phyloP scores from a whole-genome alignment of 1,139 yeast genomes.

The Magnusiomyces paraingens region DNA sequence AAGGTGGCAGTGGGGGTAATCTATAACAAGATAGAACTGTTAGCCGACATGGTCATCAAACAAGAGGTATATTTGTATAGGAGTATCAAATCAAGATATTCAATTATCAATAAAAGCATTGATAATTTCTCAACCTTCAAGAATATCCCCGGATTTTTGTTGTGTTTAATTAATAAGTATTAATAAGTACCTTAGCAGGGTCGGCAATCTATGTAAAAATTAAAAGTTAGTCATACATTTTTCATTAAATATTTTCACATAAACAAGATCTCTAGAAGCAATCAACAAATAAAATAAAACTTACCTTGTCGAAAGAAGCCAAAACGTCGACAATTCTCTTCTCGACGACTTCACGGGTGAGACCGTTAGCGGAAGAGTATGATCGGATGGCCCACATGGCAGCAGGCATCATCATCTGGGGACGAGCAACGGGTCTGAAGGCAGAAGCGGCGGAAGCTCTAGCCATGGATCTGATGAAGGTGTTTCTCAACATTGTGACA shows the following conservation, averaged over 20 bases:
- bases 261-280: no score
- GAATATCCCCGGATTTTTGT: no score
- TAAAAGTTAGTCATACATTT: constrained; percentile 10
- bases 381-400: constrained; percentile 16
- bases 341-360: constrained; percentile 64
- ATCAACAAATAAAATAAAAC: no score
- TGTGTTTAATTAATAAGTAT: not conserved
- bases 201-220: constrained; percentile 19
- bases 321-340: constrained; percentile 72
- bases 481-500: constrained; percentile 16
- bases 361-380: constrained; percentile 47
- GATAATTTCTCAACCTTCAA: no score
- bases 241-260: not conserved
- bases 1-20: constrained; percentile 56
- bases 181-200: constrained; percentile 21
- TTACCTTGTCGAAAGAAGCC: constrained; percentile 72
- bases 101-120: no score
- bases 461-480: constrained; percentile 13
- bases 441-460: constrained; percentile 15
- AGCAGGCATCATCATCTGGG: constrained; percentile 11
- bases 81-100: no score
- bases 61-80: no score
- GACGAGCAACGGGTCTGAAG: constrained; percentile 10
- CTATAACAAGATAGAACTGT: constrained; percentile 19
- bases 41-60: not conserved